Percentiles rank a stretch among this genome's conserved stretches.
Conservation (phyloP, 1,284 basidiomycete genomes). For the Termitomyces sp. region DNA sequence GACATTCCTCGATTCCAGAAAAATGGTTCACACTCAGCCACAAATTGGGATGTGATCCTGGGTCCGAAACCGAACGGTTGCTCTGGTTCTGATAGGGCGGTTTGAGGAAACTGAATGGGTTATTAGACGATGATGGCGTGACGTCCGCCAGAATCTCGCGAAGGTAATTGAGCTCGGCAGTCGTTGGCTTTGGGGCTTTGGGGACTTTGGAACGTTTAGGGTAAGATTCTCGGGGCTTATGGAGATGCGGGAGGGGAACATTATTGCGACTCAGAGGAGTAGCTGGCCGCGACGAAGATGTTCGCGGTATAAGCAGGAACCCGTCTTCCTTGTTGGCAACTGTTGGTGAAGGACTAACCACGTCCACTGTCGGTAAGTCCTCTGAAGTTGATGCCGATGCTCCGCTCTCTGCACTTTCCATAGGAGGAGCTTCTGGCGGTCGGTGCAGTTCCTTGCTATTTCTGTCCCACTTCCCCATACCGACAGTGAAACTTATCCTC, state of each 20-base stretch:
- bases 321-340: background rate
- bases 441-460: constrained; percentile 17
- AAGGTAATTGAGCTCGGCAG: constrained; percentile 58
- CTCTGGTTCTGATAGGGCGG: constrained; percentile 24
- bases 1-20: constrained; percentile 64
- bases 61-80: constrained; percentile 13
- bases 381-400: constrained; percentile 6
- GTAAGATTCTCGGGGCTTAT: background rate
- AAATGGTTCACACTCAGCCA: constrained; percentile 50
- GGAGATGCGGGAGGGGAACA: background rate
- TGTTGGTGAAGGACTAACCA: constrained; percentile 11
- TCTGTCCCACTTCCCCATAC: constrained; percentile 32
- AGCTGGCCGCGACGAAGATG: constrained; percentile 14
- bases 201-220: constrained; percentile 30
- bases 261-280: constrained; percentile 5
- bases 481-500: constrained; percentile 52
- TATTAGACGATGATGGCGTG: constrained; percentile 22
- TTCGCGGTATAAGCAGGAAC: constrained; percentile 9
- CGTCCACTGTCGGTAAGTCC: constrained; percentile 5
- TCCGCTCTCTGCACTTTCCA: constrained; percentile 4
- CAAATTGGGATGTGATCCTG: constrained; percentile 26
- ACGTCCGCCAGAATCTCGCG: constrained; percentile 63
- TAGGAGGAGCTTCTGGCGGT: constrained; percentile 2
- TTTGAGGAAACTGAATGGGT: constrained; percentile 43
- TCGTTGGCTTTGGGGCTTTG: constrained; percentile 46